Percentiles rank a stretch among this genome's conserved stretches.
Evolutionary conservation across 495 filamentous ascomycete genomes (phyloP).

Genomic region (Aspergillus funiculosus): DNA sequence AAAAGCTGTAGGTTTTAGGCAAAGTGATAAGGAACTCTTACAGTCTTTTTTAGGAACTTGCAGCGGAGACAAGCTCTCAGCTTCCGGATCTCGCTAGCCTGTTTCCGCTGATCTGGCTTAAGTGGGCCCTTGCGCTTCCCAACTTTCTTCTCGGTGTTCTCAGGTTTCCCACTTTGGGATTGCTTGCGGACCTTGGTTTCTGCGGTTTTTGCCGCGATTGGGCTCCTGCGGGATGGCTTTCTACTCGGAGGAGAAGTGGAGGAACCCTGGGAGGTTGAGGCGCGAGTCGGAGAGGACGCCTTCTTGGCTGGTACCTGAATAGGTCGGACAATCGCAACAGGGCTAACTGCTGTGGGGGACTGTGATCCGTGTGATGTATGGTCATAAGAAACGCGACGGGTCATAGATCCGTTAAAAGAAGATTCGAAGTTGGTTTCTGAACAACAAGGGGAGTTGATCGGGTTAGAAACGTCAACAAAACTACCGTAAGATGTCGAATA

Average conservation of each 20-base stretch:
- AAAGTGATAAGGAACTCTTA: too few relatives aligned
- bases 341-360: conserved; percentile 55
- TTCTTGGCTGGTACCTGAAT: conserved; percentile 65
- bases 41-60: conserved; percentile 95
- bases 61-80: conserved; percentile 87
- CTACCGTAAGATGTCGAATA: conserved; percentile 69
- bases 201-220: conserved; percentile 65
- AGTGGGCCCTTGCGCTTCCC: conserved; percentile 81
- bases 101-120: conserved; percentile 87
- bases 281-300: conserved; percentile 51
- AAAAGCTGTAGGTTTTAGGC: neutral
- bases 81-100: conserved; percentile 90
- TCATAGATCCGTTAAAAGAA: conserved; percentile 48
- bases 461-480: conserved; percentile 71
- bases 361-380: conserved; percentile 42
- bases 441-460: conserved; percentile 60
- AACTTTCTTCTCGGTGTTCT: conserved; percentile 79
- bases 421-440: conserved; percentile 63
- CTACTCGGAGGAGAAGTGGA: conserved; percentile 62
- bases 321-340: conserved; percentile 56
- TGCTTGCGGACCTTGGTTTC: conserved; percentile 75
- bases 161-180: conserved; percentile 67
- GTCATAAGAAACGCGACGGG: conserved; percentile 32
- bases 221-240: conserved; percentile 67
- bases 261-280: conserved; percentile 54